These are phyloP conservation scores for Haplosporangium gracile DNA, from an alignment of 192 early-diverging fungal genomes.

Conservation along the genomic window DNA sequence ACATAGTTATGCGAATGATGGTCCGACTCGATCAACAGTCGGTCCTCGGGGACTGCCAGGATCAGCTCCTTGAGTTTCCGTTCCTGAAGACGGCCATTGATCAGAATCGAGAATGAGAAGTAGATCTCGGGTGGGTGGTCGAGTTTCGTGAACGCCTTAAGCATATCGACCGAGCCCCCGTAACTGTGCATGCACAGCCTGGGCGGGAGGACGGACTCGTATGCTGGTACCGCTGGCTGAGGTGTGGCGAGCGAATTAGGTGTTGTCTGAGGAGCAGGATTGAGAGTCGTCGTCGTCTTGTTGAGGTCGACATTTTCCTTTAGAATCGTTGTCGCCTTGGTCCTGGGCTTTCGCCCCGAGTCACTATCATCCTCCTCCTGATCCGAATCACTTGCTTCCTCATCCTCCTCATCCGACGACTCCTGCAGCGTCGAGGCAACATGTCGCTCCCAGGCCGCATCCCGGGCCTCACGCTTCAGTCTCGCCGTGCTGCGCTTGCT, in stretches of 20 bases:
- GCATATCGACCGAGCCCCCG: slow-evolving; percentile 81
- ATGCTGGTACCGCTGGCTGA: slow-evolving; percentile 7
- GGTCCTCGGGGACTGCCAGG: slow-evolving; percentile 76
- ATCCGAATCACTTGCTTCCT: slow-evolving; percentile 53
- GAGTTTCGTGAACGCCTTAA: slow-evolving; percentile 62
- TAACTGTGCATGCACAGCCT: slow-evolving; percentile 90
- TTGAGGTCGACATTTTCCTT: background rate
- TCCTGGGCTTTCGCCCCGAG: background rate
- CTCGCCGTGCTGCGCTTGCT: slow-evolving; percentile 31
- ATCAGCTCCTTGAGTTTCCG: slow-evolving; percentile 74
- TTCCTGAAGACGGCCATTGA: slow-evolving; percentile 76
- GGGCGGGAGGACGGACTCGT: slow-evolving; percentile 64
- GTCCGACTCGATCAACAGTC: slow-evolving; percentile 89
- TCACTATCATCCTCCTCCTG: slow-evolving; percentile 28
- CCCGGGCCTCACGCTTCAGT: slow-evolving; percentile 35
- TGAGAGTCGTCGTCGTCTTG: too few species aligned
- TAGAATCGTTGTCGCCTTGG: background rate
- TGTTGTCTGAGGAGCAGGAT: background rate
- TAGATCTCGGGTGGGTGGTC: slow-evolving; percentile 67
- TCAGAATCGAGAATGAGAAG: slow-evolving; percentile 82
- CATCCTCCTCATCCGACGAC: slow-evolving; percentile 46
- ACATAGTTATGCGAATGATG: slow-evolving; percentile 68
- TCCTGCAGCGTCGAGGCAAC: slow-evolving; percentile 52
- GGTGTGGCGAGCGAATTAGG: background rate
- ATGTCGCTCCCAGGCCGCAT: slow-evolving; percentile 50